Evolutionary conservation across 2,329 filamentous ascomycete species (phyloP), one percentile per base, ranked within the genome.

Genomic region (Gremmenia infestans): DNA sequence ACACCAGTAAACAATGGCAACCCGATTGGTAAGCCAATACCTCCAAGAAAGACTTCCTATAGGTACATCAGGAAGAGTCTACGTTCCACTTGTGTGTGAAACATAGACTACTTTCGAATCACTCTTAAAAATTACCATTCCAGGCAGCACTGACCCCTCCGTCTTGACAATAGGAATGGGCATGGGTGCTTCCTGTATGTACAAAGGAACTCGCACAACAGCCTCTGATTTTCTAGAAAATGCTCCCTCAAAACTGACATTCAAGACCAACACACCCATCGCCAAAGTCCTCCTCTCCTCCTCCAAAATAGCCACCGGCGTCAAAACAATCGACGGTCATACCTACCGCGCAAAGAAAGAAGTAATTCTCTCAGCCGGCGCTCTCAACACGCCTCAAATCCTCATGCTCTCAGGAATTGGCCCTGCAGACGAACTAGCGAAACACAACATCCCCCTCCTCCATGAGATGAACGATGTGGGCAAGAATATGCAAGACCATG

Each of bases 381-480:
- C 75, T 4, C 72, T 76, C 63, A 75, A 76, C 63, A 72, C 72
- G 2, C 76, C 76, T 4, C 74, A 77, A 58, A 64, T 79, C 36
- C 72, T 79, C 14, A 76, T 78, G 65, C 70, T 77, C 11, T 75
- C 72, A 19, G 77, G 76, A 36, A 67, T 79, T 43, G 77, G 76
- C 0, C 72, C 74, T 4, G 62, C 59, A 15, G 67, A 58, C 2
- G 73, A 77, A 63, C 70, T 78, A 3, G 35, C 66, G 25, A 65
- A 65, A 46, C 65, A 78, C 62, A 68, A 72, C 36, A 85, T 86
- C 57, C 69, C 73, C 2, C 71, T 85, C 3, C 61, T 85, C 35
- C 81, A 58, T 2, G 76, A 87, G 63, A 73, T 84, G 1, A 82
- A 83, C 0, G 83, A 87, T 11, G 82, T 88, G n/a, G 85, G 85